Percentiles rank a stretch among this genome's conserved stretches.
phyloP scores from a whole-genome alignment of 2,329 filamentous ascomycete genomes.

The Sphaerulina musiva region DNA sequence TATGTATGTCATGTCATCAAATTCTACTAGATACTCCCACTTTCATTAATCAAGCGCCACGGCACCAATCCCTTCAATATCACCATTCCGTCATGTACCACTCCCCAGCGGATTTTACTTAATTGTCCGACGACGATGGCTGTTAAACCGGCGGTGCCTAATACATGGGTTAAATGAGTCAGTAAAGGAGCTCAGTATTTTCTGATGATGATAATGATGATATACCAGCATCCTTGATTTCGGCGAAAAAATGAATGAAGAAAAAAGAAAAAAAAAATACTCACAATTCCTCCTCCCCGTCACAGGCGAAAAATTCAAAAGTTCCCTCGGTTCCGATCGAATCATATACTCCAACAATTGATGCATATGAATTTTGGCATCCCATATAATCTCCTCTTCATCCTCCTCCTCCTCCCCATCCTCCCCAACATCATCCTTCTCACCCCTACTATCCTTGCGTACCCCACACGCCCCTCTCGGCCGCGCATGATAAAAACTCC shows the following conservation, averaged over 20 bases:
- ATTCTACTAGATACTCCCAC: conserved; percentile 5
- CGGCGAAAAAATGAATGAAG: too few relatives aligned
- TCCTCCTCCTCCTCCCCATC: too few relatives aligned
- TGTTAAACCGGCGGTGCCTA: conserved; percentile 45
- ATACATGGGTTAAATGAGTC: too few relatives aligned
- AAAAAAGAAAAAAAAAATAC: too few relatives aligned
- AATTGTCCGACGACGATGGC: conserved; percentile 51
- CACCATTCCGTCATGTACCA: conserved; percentile 56
- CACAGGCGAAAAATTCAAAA: conserved; percentile 22
- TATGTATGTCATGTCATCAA: not conserved
- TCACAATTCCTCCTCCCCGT: conserved; percentile 43
- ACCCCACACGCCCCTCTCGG: not conserved
- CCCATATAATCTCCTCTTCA: conserved; percentile 42
- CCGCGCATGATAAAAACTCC: conserved; percentile 50
- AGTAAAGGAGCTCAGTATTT: too few relatives aligned
- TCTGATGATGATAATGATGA: too few relatives aligned
- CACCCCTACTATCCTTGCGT: too few relatives aligned
- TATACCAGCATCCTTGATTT: too few relatives aligned
- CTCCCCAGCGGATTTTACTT: conserved; percentile 54
- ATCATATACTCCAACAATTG: conserved; percentile 39
- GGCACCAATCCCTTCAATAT: conserved; percentile 44
- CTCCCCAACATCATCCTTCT: too few relatives aligned
- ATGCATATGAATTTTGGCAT: conserved; percentile 45
- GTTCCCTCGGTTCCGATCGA: conserved; percentile 35
- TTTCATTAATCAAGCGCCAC: conserved; percentile 33